Conservation (phyloP, 495 filamentous ascomycete genomes). For the Cryomyces minteri region DNA sequence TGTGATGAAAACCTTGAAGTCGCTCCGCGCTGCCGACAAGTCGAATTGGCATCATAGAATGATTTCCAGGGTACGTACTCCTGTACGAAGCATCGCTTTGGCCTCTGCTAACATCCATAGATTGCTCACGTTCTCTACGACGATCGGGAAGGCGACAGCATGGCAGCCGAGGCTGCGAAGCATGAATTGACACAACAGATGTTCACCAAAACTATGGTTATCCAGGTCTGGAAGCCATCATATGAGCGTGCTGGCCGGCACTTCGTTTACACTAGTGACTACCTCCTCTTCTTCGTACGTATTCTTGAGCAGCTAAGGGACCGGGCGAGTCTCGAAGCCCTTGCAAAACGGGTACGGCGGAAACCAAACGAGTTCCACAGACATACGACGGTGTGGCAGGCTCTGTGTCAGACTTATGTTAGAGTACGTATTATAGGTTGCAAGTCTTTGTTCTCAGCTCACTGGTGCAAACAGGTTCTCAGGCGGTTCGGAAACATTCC, state of each 20-base stretch:
- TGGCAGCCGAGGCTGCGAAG: slow-evolving; percentile 44
- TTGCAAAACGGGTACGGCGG: slow-evolving; percentile 68
- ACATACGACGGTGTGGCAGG: slow-evolving; percentile 71
- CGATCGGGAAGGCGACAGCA: slow-evolving; percentile 23
- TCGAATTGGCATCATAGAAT: slow-evolving; percentile 96
- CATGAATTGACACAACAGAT: slow-evolving; percentile 67
- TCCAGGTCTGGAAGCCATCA: slow-evolving; percentile 94
- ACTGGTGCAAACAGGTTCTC: slow-evolving; percentile 29
- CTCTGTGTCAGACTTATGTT: slow-evolving; percentile 55
- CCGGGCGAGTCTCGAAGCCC: slow-evolving; percentile 54
- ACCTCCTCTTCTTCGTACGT: slow-evolving; percentile 61
- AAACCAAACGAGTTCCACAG: slow-evolving; percentile 70
- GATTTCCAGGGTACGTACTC: slow-evolving; percentile 39
- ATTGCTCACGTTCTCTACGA: slow-evolving; percentile 42
- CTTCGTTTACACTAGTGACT: slow-evolving; percentile 83
- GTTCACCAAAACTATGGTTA: slow-evolving; percentile 84
- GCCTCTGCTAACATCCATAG: slow-evolving; percentile 6
- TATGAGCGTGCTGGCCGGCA: slow-evolving; percentile 80
- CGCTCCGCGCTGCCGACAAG: slow-evolving; percentile 72
- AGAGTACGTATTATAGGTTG: slow-evolving; percentile 17
- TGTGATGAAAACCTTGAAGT: slow-evolving; percentile 50
- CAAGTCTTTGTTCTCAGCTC: too few relatives aligned
- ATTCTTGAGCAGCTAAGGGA: slow-evolving; percentile 65
- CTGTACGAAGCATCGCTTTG: background rate
- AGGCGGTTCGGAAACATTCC: slow-evolving; percentile 47